These are phyloP conservation scores for Coccomyxa subellipsoidea DNA, from an alignment of 163 green algal species.

Conservation along the genomic window DNA sequence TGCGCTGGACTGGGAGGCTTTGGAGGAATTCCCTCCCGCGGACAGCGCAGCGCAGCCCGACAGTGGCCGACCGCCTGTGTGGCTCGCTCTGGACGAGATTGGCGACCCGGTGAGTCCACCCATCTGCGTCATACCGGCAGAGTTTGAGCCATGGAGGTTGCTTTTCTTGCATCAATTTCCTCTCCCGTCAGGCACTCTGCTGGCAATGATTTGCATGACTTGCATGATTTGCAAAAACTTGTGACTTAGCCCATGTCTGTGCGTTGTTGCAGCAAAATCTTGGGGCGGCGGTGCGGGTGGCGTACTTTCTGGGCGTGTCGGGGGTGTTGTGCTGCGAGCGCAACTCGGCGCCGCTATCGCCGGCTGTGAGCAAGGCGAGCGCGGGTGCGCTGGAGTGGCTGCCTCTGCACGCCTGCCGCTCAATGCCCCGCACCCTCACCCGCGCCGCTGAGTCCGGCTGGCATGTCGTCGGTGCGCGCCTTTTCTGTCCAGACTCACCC, in stretches of 20 bases:
- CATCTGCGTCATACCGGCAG: too few species aligned
- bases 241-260: too few species aligned
- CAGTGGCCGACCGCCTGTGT: conserved; percentile 59
- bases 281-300: conserved; percentile 82
- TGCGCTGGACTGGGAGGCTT: conserved; percentile 48
- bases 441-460: conserved; percentile 65
- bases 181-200: too few species aligned
- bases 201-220: too few species aligned
- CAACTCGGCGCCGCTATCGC: conserved; percentile 84
- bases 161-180: too few species aligned
- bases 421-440: conserved; percentile 69
- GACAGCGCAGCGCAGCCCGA: neutral
- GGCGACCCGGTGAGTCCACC: conserved; percentile 78
- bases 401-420: conserved; percentile 57
- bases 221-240: too few species aligned
- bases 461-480: conserved; percentile 78
- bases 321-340: conserved; percentile 80
- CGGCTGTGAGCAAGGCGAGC: conserved; percentile 80
- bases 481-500: too few species aligned
- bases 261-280: conserved; percentile 96
- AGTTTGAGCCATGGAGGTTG: too few species aligned
- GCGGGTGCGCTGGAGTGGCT: conserved; percentile 41
- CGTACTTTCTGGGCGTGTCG: conserved; percentile 81
- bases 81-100: conserved; percentile 94
- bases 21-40: conserved; percentile 24